Conservation (phyloP, 2,329 filamentous ascomycete genomes). For the Geosmithia flava region DNA sequence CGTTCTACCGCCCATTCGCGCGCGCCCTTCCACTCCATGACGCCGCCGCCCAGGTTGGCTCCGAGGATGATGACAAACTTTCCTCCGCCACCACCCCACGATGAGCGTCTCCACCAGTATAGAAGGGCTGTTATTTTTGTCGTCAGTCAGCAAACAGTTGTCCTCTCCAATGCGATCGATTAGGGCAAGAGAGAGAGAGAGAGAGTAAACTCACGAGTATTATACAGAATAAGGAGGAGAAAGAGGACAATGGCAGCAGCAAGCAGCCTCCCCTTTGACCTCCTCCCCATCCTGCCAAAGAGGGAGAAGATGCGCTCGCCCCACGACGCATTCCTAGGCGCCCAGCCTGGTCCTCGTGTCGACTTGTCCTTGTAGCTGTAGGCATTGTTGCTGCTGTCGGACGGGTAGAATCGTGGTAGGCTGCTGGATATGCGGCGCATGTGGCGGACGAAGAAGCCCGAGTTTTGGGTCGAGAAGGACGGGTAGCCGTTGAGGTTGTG, state of each 20-base stretch:
- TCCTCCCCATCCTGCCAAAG: conserved; percentile 45
- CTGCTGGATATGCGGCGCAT: conserved; percentile 70
- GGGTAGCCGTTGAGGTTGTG: conserved; percentile 63
- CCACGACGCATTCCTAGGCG: conserved; percentile 28
- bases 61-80: conserved; percentile 91
- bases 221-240: conserved; percentile 54
- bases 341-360: conserved; percentile 38
- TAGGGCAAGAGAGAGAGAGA: too few species aligned
- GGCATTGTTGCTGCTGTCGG: conserved; percentile 2
- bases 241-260: conserved; percentile 47
- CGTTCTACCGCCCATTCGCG: conserved; percentile 97
- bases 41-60: conserved; percentile 88
- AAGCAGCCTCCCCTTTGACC: conserved; percentile 50
- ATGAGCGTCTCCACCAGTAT: conserved; percentile 57
- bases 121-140: conserved; percentile 30
- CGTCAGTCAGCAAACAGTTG: background rate
- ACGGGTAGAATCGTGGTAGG: conserved; percentile 57
- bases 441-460: conserved; percentile 79
- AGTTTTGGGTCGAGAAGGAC: conserved; percentile 68
- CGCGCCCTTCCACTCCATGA: conserved; percentile 98
- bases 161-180: too few species aligned
- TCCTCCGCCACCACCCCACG: conserved; percentile 67
- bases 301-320: conserved; percentile 33
- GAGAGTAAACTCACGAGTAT: conserved; percentile 51
- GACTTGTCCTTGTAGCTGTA: conserved; percentile 72